Base-by-base conservation (phyloP, 257 asterid species). In the Solanum okadae region DNA sequence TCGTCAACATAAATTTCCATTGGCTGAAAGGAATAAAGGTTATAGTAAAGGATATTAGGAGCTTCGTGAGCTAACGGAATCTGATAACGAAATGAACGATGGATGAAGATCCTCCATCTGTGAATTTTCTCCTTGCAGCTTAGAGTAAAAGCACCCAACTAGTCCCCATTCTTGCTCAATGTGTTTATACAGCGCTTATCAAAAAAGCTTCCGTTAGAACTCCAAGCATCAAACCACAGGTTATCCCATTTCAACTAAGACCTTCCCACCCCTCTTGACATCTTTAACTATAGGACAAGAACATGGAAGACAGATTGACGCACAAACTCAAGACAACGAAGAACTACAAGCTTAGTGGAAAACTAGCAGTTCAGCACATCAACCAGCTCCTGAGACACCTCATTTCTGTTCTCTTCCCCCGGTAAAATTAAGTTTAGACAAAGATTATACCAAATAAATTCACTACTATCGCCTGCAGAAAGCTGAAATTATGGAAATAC, bases 1-100 rank as follows among this genome's bases (percentile, higher is more conserved):
- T 96, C 98, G 22, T 96, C 99, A 91, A 96, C 99, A 90, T 96
- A 96, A 88, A 96, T 96, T 94, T 96, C 99, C 99, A 96, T 96
- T 25, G 99, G 99, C 98, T 95, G 98, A 89, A 96, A 95, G 81
- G 93, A 92, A 93, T 91, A 96, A 95, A 95, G 91, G 93, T 94
- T 91, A 96, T 91, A 94, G 94, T 92, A 95, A 95, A 96, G 93
- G 92, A 91, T 93, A 95, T 96, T 96, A 96, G 98, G 95, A 92
- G 95, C 93, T 93, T 91, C 94, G 87, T 52, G 95, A 90, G 91
- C 96, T 91, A 92, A 94, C 87, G 89, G 88, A 87, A 92, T 93
- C 93, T 96, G 96, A 92, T 73, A 89, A 93, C 88, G 94, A 92
- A 93, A 94, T 92, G 94, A 93, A 92, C 89, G 94, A 93, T 65